These are phyloP conservation scores for Citrullus colocynthis DNA, from an alignment of 306 rosid genomes.

Conservation along the genomic window DNA sequence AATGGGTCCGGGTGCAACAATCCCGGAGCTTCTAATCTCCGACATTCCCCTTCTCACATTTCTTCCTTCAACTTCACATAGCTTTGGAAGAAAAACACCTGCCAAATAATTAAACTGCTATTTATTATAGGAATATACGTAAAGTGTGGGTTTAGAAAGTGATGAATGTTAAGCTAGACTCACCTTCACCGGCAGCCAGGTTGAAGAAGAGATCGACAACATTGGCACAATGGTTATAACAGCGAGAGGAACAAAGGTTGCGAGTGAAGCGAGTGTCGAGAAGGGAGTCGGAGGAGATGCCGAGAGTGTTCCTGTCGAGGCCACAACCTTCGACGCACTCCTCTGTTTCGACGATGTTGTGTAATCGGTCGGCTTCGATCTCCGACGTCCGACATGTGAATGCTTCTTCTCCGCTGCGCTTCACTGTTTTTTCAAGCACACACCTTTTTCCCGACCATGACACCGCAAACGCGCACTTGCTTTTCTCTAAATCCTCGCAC, in stretches of 20 bases:
- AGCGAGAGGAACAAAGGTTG: conserved; percentile 55
- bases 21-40: no score
- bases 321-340: conserved; percentile 58
- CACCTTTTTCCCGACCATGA: conserved; percentile 58
- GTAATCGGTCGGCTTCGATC: conserved; percentile 53
- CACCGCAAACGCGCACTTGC: conserved; percentile 54
- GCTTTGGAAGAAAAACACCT: no score
- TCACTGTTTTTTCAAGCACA: conserved; percentile 60
- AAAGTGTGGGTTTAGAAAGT: no score
- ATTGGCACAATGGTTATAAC: conserved; percentile 56
- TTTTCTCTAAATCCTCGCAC: neutral
- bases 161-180: no score
- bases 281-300: conserved; percentile 70
- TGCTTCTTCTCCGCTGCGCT: conserved; percentile 48
- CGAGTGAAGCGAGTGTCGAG: conserved; percentile 45
- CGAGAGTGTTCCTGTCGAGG: conserved; percentile 45
- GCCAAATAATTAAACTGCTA: neutral
- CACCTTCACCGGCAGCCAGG: conserved; percentile 89
- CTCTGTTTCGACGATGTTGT: conserved; percentile 50
- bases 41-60: no score
- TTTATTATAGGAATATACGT: no score
- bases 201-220: conserved; percentile 68
- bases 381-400: conserved; percentile 63
- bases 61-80: no score
- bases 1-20: no score